A percentile compares a stretch with the other conserved stretches of the same genome.
These are phyloP conservation scores for Pontederia crassipes DNA, from an alignment of 176 grass and related monocot genomes.

Conservation along the genomic window DNA sequence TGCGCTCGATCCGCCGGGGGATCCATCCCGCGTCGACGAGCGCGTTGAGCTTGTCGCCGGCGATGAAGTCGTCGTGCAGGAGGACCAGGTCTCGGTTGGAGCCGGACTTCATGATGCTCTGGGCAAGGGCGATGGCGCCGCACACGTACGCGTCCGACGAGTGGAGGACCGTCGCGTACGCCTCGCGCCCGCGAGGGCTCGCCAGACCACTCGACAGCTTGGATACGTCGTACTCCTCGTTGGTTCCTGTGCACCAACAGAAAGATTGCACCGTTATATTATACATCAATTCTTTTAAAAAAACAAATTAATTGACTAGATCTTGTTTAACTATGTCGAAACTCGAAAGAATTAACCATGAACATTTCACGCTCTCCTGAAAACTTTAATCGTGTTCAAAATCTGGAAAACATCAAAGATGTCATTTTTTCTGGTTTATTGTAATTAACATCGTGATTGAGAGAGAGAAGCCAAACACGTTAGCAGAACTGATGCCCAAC, in stretches of 20 bases:
- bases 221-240: slow-evolving; percentile 1
- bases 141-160: slow-evolving; percentile 32
- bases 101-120: slow-evolving; percentile 23
- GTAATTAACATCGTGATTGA: too few species aligned
- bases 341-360: too few species aligned
- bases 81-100: slow-evolving; percentile 66
- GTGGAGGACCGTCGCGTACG: slow-evolving; percentile 35
- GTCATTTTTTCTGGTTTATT: too few species aligned
- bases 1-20: slow-evolving; percentile 49
- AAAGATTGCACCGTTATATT: too few species aligned
- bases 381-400: too few species aligned
- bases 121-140: slow-evolving; percentile 26
- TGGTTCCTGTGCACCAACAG: not conserved
- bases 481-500: too few species aligned
- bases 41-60: slow-evolving; percentile 36
- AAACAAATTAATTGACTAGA: too few species aligned
- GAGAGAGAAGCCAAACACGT: too few species aligned
- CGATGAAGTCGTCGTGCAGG: slow-evolving; percentile 41
- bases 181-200: slow-evolving; percentile 20
- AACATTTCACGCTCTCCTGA: too few species aligned
- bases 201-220: slow-evolving; percentile 1
- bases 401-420: too few species aligned
- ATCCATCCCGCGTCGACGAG: slow-evolving; percentile 56
- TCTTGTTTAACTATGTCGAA: too few species aligned
- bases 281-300: too few species aligned